Evolutionary conservation across 2,329 filamentous ascomycete species (phyloP), one percentile per base, ranked within the genome.

Genomic region (Teratosphaeria gauchensis): DNA sequence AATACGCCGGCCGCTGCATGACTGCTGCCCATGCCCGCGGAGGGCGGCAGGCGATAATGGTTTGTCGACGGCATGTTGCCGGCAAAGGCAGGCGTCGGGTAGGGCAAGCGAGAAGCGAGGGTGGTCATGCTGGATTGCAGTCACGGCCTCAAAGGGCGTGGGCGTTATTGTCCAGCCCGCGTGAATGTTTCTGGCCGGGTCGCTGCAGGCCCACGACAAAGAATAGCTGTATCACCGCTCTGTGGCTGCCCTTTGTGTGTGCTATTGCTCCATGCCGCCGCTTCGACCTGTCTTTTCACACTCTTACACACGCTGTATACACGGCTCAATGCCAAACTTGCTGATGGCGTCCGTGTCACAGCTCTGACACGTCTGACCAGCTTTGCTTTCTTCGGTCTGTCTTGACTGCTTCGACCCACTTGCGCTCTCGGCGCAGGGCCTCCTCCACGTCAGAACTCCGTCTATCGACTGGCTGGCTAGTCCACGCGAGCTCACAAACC

Each of bases 51-150:
- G 51, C 66, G 65, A 59, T 69, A 70, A 54, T 67, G 66, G 14
- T 60, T 42, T 9, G 58, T 56, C 16, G 63, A 51, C 30, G 68
- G 61, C 63, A 68, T 68, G 59, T 55, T 65, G 56, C 21, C 32
- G 30, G 61, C 60, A 56, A 67, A 57, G 28, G 63, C 52, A 57
- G 82, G 77, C 56, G 84, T 76, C 65, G 86, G 80, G 70, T 87
- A 90, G 51, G 86, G 80, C 66, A 86, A 78, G 73, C 91, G 90
- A 61, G 88, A 84, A 64, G 88, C 88, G 69, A 92, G 77, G 84
- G 91, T 89, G 68, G 88, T 85, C 88, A 91, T 90, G 61, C 54
- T 64, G 55, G 62, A 16, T 35, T 16, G 32, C 14, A 3, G 38
- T 42, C 14, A 28, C n/a, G 16, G n/a, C 42, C 19, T 48, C 42